Evolutionary conservation across 2,329 filamentous ascomycete species (phyloP).

Genomic region (Aspergillus sp.): DNA sequence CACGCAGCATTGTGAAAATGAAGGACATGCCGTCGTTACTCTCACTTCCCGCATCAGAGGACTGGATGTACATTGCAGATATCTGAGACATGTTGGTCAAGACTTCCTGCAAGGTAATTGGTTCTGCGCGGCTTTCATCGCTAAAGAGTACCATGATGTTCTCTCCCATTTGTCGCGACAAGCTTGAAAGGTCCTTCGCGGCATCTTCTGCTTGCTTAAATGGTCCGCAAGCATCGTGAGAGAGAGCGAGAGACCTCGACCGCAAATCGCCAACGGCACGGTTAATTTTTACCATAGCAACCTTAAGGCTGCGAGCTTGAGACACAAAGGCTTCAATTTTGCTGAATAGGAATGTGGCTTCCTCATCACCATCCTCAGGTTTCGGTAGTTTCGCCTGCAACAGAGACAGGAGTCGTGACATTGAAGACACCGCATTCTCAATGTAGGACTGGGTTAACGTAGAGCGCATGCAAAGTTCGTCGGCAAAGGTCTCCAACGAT

Average conservation of each 20-base stretch:
- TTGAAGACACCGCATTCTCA: slow-evolving; percentile 70
- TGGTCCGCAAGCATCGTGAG: slow-evolving; percentile 63
- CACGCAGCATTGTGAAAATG: slow-evolving; percentile 66
- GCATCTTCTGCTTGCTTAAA: slow-evolving; percentile 70
- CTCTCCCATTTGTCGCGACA: slow-evolving; percentile 66
- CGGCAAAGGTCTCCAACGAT: slow-evolving; percentile 70
- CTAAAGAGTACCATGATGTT: slow-evolving; percentile 66
- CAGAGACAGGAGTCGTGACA: slow-evolving; percentile 64
- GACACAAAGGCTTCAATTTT: slow-evolving; percentile 71
- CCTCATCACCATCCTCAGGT: slow-evolving; percentile 65
- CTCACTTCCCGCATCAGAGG: slow-evolving; percentile 27
- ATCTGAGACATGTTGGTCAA: slow-evolving; percentile 55
- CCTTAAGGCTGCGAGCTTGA: slow-evolving; percentile 79
- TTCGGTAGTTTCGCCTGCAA: slow-evolving; percentile 64
- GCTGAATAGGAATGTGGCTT: slow-evolving; percentile 66
- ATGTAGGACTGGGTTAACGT: slow-evolving; percentile 76
- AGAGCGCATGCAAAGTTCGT: slow-evolving; percentile 75
- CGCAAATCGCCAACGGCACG: slow-evolving; percentile 76
- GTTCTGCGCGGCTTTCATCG: slow-evolving; percentile 69
- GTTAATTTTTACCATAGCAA: slow-evolving; percentile 75
- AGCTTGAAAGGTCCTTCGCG: slow-evolving; percentile 64
- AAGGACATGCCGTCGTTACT: slow-evolving; percentile 64
- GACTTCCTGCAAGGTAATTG: slow-evolving; percentile 67
- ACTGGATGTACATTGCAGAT: slow-evolving; percentile 23
- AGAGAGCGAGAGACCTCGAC: slow-evolving; percentile 70